Percentiles rank a stretch among this genome's conserved stretches.
Conservation (phyloP, 2,329 filamentous ascomycete species). For the Fusarium sp. region DNA sequence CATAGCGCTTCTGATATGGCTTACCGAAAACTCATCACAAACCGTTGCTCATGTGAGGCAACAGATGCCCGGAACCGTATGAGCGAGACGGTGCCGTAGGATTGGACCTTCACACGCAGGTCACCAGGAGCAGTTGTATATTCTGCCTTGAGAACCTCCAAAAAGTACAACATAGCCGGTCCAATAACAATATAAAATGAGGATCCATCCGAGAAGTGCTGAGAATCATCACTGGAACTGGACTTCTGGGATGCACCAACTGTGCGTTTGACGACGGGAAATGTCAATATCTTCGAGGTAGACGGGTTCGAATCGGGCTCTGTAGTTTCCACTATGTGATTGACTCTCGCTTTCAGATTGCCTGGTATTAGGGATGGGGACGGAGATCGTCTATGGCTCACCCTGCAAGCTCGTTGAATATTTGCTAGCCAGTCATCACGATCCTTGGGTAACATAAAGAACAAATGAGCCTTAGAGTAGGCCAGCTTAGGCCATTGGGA, state of each 20-base stretch:
- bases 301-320: slow-evolving; percentile 52
- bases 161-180: slow-evolving; percentile 64
- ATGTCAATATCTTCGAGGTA: slow-evolving; percentile 55
- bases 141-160: slow-evolving; percentile 61
- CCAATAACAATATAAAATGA: slow-evolving; percentile 67
- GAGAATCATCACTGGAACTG: slow-evolving; percentile 56
- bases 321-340: slow-evolving; percentile 58
- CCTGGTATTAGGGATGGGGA: slow-evolving; percentile 56
- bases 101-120: slow-evolving; percentile 61
- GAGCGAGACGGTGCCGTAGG: slow-evolving; percentile 65
- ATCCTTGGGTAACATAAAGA: slow-evolving; percentile 61
- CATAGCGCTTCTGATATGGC: slow-evolving; percentile 24
- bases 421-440: slow-evolving; percentile 63
- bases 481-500: slow-evolving; percentile 57
- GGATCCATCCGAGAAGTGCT: slow-evolving; percentile 61
- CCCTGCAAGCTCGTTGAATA: slow-evolving; percentile 57
- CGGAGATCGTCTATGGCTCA: slow-evolving; percentile 52
- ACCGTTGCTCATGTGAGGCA: slow-evolving; percentile 65
- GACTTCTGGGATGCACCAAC: slow-evolving; percentile 55
- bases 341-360: slow-evolving; percentile 61
- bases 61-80: slow-evolving; percentile 64
- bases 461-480: slow-evolving; percentile 61
- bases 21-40: slow-evolving; percentile 66
- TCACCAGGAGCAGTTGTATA: slow-evolving; percentile 57
- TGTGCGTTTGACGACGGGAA: slow-evolving; percentile 64